Evolutionary conservation across 2,329 filamentous ascomycete species (phyloP).

Genomic region (Ramularia collo-cygni): DNA sequence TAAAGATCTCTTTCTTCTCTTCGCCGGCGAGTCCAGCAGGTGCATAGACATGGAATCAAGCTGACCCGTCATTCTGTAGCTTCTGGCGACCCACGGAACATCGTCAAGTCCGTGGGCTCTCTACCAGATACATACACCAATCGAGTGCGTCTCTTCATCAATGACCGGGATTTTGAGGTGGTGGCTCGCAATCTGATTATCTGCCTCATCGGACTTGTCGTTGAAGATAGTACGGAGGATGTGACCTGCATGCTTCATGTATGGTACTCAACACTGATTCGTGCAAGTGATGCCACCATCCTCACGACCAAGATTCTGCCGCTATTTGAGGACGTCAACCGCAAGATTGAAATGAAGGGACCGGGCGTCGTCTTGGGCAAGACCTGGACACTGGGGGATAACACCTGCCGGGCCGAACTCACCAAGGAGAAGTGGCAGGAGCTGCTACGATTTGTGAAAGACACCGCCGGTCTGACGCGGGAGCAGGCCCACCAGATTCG

Average conservation of each 20-base stretch:
- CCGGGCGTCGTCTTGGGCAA: slow-evolving; percentile 16
- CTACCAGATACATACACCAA: slow-evolving; percentile 28
- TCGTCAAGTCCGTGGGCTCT: slow-evolving; percentile 34
- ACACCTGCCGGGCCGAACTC: slow-evolving; percentile 27
- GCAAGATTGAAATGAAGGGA: neutral
- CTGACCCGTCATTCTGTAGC: slow-evolving; percentile 36
- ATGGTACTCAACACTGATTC: slow-evolving; percentile 41
- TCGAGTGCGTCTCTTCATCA: slow-evolving; percentile 29
- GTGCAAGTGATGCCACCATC: neutral
- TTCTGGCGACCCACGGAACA: slow-evolving; percentile 36
- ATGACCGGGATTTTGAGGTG: slow-evolving; percentile 36
- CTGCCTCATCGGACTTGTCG: slow-evolving; percentile 29
- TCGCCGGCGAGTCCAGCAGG: slow-evolving; percentile 28
- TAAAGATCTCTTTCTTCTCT: slow-evolving; percentile 25
- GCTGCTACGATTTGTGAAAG: slow-evolving; percentile 23
- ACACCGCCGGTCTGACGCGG: slow-evolving; percentile 21
- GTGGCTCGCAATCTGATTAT: slow-evolving; percentile 29
- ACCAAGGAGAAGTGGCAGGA: slow-evolving; percentile 28
- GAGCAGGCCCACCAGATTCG: neutral
- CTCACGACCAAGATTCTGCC: neutral
- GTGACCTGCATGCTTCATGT: slow-evolving; percentile 36
- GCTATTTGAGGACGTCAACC: neutral
- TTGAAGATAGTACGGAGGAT: slow-evolving; percentile 16
- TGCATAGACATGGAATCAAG: slow-evolving; percentile 1
- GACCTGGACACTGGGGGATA: slow-evolving; percentile 26